Base-by-base conservation (phyloP, 2,329 filamentous ascomycete species). In the Raffaelea ambrosiae region DNA sequence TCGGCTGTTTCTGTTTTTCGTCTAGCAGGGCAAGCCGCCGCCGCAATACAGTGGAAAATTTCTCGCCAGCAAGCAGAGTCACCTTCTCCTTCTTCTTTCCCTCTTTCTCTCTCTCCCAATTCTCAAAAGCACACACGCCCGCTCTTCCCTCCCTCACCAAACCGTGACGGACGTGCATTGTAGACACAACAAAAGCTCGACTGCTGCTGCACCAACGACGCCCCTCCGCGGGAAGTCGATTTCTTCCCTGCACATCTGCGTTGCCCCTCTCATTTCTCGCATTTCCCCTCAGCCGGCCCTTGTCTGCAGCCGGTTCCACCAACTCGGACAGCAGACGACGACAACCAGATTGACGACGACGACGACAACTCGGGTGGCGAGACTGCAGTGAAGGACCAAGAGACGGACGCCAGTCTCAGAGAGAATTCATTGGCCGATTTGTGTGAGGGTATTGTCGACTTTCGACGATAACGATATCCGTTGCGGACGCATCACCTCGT, bases 21-120 rank as follows among this genome's bases (percentile, higher is more conserved):
- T 13, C 13, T 7, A 29, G 7, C 26, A 29, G 26, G 26, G 7
- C 26, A 29, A 29, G 26, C 26, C 26, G 13, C n/a, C n/a, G n/a
- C n/a, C n/a, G n/a, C n/a, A 44, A 11, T 3, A 29, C 43, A 38
- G 18, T 21, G 35, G 21, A 39, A 43, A 47, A 47, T 38, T 47
- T 47, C 45, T 47, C 29, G 9, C 5, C 19, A 13, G 13, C 29
- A 9, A 26, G 16, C n/a, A 43, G 5, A n/a, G 40, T 14, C 40
- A 14, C 33, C 31, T 23, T 13, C 22, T 33, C 5, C 18, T 45
- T 29, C 13, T 41, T 16, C 16, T 43, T 40, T 18, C 20, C 33
- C 38, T 29, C 21, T 23, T 38, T 35, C 39, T n/a, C 5, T 18
- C 35, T 43, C 11, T 14, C n/a, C 39, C 20, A 18, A 9, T 26